Evolutionary conservation across 2,329 filamentous ascomycete species (phyloP).

Genomic region (Plenodomus biglobosus): DNA sequence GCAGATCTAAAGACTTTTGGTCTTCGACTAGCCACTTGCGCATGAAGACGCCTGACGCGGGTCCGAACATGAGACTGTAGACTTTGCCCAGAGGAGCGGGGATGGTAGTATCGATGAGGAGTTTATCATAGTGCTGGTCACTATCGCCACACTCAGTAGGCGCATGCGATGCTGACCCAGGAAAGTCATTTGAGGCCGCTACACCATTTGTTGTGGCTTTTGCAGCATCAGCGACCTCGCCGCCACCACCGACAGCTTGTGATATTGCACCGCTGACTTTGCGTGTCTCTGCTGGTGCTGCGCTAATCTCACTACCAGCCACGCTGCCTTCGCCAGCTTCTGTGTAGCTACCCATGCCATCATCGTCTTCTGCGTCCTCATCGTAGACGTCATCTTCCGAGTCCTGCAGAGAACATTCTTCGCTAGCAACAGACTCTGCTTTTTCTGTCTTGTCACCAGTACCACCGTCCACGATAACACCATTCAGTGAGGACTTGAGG

Average conservation of each 20-base stretch:
- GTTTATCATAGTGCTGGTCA: slow-evolving; percentile 77
- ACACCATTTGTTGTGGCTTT: slow-evolving; percentile 47
- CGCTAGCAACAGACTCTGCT: slow-evolving; percentile 60
- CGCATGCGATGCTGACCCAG: slow-evolving; percentile 77
- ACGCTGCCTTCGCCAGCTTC: slow-evolving; percentile 58
- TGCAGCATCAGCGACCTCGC: slow-evolving; percentile 36
- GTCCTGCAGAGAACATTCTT: slow-evolving; percentile 57
- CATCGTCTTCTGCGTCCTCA: slow-evolving; percentile 76
- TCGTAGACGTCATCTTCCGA: slow-evolving; percentile 78
- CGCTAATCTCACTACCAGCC: slow-evolving; percentile 54
- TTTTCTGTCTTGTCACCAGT: slow-evolving; percentile 91
- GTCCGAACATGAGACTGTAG: slow-evolving; percentile 84
- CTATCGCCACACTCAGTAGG: slow-evolving; percentile 84
- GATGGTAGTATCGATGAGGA: slow-evolving; percentile 82
- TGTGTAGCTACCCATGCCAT: slow-evolving; percentile 64
- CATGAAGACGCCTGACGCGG: slow-evolving; percentile 78
- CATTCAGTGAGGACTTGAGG: slow-evolving; percentile 86
- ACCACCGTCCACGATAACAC: slow-evolving; percentile 75
- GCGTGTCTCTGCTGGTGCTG: slow-evolving; percentile 58
- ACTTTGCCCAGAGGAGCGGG: slow-evolving; percentile 88
- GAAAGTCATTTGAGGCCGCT: slow-evolving; percentile 65
- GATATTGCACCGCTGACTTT: slow-evolving; percentile 67
- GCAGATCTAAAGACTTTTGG: slow-evolving; percentile 85
- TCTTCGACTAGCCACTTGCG: slow-evolving; percentile 81
- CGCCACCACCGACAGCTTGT: slow-evolving; percentile 43